phyloP scores from a whole-genome alignment of 2,329 filamentous ascomycete species.

The Thielaviopsis euricoi region DNA sequence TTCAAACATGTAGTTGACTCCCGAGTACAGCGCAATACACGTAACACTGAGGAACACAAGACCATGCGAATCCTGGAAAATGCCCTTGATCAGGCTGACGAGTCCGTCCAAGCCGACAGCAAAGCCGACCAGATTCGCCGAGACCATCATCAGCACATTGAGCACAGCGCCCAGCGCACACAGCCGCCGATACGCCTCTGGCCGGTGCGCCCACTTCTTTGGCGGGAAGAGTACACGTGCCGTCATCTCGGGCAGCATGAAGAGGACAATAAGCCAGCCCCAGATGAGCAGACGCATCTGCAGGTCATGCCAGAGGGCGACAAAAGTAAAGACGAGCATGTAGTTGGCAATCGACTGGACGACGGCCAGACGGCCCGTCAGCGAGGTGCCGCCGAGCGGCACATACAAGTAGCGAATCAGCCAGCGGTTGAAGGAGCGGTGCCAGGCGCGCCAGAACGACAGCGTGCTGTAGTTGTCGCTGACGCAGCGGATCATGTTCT shows the following conservation, averaged over 20 bases:
- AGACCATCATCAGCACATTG: conserved; percentile 91
- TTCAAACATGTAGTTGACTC: conserved; percentile 92
- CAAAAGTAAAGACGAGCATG: conserved; percentile 81
- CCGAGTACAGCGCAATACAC: conserved; percentile 63
- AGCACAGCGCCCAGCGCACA: conserved; percentile 65
- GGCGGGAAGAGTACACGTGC: conserved; percentile 57
- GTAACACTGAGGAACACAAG: conserved; percentile 55
- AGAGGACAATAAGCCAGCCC: conserved; percentile 92
- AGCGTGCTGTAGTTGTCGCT: conserved; percentile 84
- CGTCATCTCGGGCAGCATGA: conserved; percentile 77
- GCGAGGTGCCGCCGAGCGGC: conserved; percentile 60
- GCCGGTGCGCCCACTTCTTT: conserved; percentile 50
- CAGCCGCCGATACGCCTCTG: conserved; percentile 61
- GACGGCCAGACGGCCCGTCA: conserved; percentile 26
- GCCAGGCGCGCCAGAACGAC: conserved; percentile 93
- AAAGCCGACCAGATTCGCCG: conserved; percentile 87
- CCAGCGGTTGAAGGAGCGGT: conserved; percentile 90
- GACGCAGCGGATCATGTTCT: conserved; percentile 97
- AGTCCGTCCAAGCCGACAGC: conserved; percentile 82
- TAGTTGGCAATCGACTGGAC: conserved; percentile 57
- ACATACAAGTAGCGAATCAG: conserved; percentile 86
- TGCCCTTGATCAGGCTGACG: conserved; percentile 55
- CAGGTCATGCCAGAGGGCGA: conserved; percentile 96
- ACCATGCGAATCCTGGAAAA: conserved; percentile 60
- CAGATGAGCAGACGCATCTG: conserved; percentile 79